These are phyloP conservation scores for Colletotrichum lupini DNA, from an alignment of 2,329 filamentous ascomycete genomes.

Conservation along the genomic window DNA sequence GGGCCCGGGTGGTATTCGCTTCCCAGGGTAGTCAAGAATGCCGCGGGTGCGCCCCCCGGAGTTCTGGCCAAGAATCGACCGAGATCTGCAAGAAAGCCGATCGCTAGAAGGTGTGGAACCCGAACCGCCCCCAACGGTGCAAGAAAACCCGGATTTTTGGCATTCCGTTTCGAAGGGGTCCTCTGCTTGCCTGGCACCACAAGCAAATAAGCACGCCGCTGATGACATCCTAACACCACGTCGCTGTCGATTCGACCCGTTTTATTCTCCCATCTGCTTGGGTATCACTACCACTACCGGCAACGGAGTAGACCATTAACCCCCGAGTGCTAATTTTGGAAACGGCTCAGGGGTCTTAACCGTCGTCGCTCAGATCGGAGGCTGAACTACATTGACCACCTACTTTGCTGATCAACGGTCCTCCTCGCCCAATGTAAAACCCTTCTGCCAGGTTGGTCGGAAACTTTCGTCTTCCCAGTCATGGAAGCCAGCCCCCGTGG, in stretches of 20 bases:
- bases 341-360: no score
- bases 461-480: no score
- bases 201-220: conserved; percentile 12
- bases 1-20: conserved; percentile 28
- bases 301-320: no score
- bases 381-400: no score
- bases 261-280: not conserved
- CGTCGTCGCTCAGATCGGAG: no score
- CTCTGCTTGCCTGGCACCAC: not conserved
- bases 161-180: not conserved
- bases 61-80: conserved; percentile 21
- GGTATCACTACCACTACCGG: not conserved
- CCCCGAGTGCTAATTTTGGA: no score
- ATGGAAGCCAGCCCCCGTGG: no score
- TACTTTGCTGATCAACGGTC: no score
- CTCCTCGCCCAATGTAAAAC: no score
- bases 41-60: not conserved
- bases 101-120: conserved; percentile 13
- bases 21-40: not conserved
- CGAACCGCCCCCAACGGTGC: not conserved
- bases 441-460: no score
- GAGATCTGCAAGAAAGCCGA: conserved; percentile 31
- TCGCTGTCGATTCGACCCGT: not conserved
- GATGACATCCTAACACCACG: conserved; percentile 22
- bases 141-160: conserved; percentile 28